A percentile compares a stretch with the other conserved stretches of the same genome.
These are phyloP conservation scores for Cladochytrium replicatum DNA, from an alignment of 192 early-diverging fungal genomes.

Conservation along the genomic window DNA sequence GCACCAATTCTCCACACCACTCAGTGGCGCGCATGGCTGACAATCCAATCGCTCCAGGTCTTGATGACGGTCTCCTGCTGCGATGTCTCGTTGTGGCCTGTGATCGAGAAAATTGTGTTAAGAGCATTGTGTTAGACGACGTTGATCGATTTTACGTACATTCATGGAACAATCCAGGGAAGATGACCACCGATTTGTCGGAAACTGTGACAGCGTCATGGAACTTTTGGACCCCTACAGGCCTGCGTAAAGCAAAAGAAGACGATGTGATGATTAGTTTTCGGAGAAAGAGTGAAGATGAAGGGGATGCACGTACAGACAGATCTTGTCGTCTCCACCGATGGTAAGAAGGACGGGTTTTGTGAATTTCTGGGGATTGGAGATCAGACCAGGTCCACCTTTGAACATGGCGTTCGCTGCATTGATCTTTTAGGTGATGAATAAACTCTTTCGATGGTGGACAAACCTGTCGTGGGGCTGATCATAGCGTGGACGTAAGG, in stretches of 20 bases:
- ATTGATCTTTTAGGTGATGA: no score
- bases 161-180: slow-evolving; percentile 13
- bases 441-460: no score
- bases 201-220: not conserved
- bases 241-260: slow-evolving; percentile 2
- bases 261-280: not conserved
- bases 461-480: slow-evolving; percentile 29
- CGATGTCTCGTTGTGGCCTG: slow-evolving; percentile 28
- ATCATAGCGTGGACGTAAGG: slow-evolving; percentile 44
- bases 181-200: slow-evolving; percentile 16
- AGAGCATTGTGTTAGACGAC: no score
- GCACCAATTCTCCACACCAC: not conserved
- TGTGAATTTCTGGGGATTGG: slow-evolving; percentile 25
- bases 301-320: no score
- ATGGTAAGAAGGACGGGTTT: slow-evolving; percentile 42
- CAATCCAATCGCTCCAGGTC: slow-evolving; percentile 27
- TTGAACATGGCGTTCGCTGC: no score
- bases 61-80: slow-evolving; percentile 28
- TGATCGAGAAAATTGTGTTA: not conserved
- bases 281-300: no score
- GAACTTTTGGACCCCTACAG: slow-evolving; percentile 5
- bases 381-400: slow-evolving; percentile 21
- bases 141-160: no score
- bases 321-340: slow-evolving; percentile 40
- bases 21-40: not conserved